phyloP scores from a whole-genome alignment of 176 grass and related monocot genomes.

The Paspalum vaginatum region DNA sequence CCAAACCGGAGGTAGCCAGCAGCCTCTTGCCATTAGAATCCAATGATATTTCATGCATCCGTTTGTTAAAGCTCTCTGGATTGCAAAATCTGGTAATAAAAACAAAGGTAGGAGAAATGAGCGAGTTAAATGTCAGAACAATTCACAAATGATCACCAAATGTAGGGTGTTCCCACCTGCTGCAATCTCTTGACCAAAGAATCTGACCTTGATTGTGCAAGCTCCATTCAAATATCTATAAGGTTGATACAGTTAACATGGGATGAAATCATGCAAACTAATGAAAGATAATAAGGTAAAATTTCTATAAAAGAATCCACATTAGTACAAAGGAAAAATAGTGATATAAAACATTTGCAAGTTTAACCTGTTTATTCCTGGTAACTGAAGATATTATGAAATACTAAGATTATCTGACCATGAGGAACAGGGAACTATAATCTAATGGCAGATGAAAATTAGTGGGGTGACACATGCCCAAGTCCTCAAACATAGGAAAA shows the following conservation, averaged over 20 bases:
- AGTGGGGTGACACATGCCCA: neutral
- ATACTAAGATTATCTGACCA: constrained; percentile 8
- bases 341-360: constrained; percentile 3
- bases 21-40: constrained; percentile 88
- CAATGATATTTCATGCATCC: constrained; percentile 81
- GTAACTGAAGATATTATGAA: neutral
- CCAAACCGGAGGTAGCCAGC: constrained; percentile 80
- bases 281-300: constrained; percentile 24
- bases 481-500: neutral
- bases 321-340: neutral
- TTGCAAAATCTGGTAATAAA: constrained; percentile 74
- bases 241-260: constrained; percentile 27
- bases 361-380: constrained; percentile 11
- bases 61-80: constrained; percentile 74
- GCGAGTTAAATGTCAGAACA: constrained; percentile 10
- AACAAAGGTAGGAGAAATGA: constrained; percentile 34
- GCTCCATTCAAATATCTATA: constrained; percentile 99
- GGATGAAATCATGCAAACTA: constrained; percentile 24
- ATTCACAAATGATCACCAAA: constrained; percentile 27
- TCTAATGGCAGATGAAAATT: neutral
- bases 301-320: neutral
- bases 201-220: constrained; percentile 97
- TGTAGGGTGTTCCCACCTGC: constrained; percentile 59
- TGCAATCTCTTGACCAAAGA: constrained; percentile 93
- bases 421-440: neutral